phyloP scores from a whole-genome alignment of 2,329 filamentous ascomycete species.

The Stemphylium beticola region DNA sequence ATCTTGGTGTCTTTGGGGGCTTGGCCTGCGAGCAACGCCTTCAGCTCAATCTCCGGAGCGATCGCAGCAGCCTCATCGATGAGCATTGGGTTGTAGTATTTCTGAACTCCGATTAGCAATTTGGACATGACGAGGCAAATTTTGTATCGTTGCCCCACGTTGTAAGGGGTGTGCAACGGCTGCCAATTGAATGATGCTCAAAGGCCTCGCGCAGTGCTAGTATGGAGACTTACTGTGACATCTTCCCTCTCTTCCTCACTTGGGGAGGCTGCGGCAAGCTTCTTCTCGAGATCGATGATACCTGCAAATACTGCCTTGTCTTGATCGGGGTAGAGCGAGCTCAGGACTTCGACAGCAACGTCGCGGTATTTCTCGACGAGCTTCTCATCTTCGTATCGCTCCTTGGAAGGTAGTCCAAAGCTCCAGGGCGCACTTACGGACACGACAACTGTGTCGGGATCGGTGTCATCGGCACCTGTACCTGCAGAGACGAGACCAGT shows the following conservation, averaged over 20 bases:
- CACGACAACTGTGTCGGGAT: slow-evolving; percentile 61
- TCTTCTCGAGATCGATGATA: slow-evolving; percentile 62
- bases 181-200: background rate
- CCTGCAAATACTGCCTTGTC: slow-evolving; percentile 45
- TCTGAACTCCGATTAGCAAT: slow-evolving; percentile 25
- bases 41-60: slow-evolving; percentile 63
- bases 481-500: slow-evolving; percentile 34
- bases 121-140: background rate
- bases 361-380: slow-evolving; percentile 40
- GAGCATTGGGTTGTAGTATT: slow-evolving; percentile 70
- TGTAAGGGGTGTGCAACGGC: background rate
- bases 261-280: slow-evolving; percentile 65
- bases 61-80: slow-evolving; percentile 62
- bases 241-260: slow-evolving; percentile 65
- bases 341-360: slow-evolving; percentile 32
- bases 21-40: slow-evolving; percentile 59
- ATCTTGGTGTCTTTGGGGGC: slow-evolving; percentile 59
- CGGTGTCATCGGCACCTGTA: slow-evolving; percentile 56
- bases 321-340: slow-evolving; percentile 29
- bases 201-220: no score
- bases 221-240: slow-evolving; percentile 53
- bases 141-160: background rate
- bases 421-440: slow-evolving; percentile 58
- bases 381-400: slow-evolving; percentile 43
- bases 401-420: slow-evolving; percentile 51